A percentile compares a stretch with the other conserved stretches of the same genome.
Conservation (phyloP, 768 basidiomycete genomes). For the Pisolithus sp. region DNA sequence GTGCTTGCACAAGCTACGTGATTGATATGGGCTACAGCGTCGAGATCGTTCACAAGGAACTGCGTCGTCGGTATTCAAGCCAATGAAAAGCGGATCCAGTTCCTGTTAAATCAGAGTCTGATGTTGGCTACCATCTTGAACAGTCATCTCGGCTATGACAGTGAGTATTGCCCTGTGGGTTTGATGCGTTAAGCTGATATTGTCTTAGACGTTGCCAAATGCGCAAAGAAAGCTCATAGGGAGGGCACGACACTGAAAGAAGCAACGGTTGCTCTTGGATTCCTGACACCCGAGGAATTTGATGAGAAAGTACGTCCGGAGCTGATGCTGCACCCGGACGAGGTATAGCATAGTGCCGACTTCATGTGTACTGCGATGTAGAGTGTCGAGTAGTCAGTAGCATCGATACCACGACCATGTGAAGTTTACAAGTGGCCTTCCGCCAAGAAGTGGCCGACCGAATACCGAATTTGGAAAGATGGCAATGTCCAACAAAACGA, state of each 20-base stretch:
- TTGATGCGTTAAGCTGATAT: conserved; percentile 6
- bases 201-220: conserved; percentile 84
- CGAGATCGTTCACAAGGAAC: conserved; percentile 93
- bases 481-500: conserved; percentile 33
- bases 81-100: conserved; percentile 88
- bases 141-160: conserved; percentile 94
- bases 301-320: conserved; percentile 91
- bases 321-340: conserved; percentile 77
- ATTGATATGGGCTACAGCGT: conserved; percentile 37
- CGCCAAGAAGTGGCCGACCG: conserved; percentile 22
- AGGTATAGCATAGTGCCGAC: conserved; percentile 24
- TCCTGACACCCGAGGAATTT: conserved; percentile 86
- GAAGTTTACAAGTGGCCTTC: no score
- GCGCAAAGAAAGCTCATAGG: conserved; percentile 99
- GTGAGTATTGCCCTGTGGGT: conserved; percentile 43
- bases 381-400: background rate
- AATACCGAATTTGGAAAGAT: conserved; percentile 25
- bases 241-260: conserved; percentile 96
- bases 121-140: conserved; percentile 99
- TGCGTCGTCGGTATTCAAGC: conserved; percentile 95
- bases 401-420: no score
- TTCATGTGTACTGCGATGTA: background rate
- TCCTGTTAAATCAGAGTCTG: conserved; percentile 87
- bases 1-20: background rate
- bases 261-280: conserved; percentile 83